Percentiles rank a stretch among this genome's conserved stretches.
Evolutionary conservation across 2,329 filamentous ascomycete genomes (phyloP).

Genomic region (Talaromyces sp.): DNA sequence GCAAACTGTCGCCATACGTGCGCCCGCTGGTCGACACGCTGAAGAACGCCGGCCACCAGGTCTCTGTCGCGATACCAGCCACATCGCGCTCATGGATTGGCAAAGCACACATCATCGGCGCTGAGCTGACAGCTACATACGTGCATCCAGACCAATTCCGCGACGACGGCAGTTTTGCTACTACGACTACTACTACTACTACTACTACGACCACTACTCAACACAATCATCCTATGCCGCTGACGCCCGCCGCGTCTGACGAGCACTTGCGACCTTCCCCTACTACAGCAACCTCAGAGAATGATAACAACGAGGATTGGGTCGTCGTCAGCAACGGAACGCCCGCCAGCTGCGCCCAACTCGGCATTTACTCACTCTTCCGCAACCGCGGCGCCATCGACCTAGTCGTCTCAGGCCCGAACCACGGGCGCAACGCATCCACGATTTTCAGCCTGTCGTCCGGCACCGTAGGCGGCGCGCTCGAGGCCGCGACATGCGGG

Average conservation of each 20-base stretch:
- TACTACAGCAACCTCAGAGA: constrained; percentile 11
- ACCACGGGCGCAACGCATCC: constrained; percentile 73
- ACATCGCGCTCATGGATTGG: constrained; percentile 92
- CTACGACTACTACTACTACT: constrained; percentile 23
- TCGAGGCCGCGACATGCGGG: constrained; percentile 66
- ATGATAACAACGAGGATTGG: constrained; percentile 57
- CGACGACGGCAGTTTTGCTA: constrained; percentile 46
- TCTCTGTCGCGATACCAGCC: constrained; percentile 83
- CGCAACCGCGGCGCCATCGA: constrained; percentile 61
- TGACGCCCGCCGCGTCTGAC: constrained; percentile 4
- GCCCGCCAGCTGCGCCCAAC: constrained; percentile 69
- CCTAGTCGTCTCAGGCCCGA: constrained; percentile 69
- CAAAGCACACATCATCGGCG: constrained; percentile 89
- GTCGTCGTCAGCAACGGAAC: constrained; percentile 66
- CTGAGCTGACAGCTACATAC: constrained; percentile 72
- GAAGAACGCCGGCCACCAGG: constrained; percentile 65
- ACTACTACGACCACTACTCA: too few species aligned
- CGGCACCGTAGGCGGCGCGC: constrained; percentile 68
- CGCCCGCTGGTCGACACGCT: constrained; percentile 64
- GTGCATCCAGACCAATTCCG: constrained; percentile 57
- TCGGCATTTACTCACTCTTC: constrained; percentile 72
- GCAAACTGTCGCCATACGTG: constrained; percentile 67
- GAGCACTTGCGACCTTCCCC: constrained; percentile 1
- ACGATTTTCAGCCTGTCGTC: constrained; percentile 70
- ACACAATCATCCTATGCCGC: too few species aligned